phyloP scores from a whole-genome alignment of 768 basidiomycete species.

The Phanerochaete carnosa region DNA sequence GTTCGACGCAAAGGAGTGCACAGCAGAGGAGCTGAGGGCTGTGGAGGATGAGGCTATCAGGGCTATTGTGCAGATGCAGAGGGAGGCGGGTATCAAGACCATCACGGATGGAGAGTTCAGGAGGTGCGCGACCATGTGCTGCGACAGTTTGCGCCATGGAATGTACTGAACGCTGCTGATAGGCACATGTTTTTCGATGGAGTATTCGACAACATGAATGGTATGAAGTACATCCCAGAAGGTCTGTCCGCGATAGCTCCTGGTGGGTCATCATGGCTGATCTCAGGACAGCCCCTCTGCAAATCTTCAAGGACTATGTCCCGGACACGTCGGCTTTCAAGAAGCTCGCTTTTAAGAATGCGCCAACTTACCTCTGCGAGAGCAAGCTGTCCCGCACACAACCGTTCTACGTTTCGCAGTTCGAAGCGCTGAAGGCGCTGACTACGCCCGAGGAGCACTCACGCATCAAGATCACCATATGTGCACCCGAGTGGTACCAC shows the following conservation, averaged over 20 bases:
- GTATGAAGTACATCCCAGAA: slow-evolving; percentile 52
- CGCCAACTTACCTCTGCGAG: slow-evolving; percentile 29
- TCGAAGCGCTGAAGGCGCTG: slow-evolving; percentile 54
- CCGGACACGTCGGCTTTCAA: slow-evolving; percentile 33
- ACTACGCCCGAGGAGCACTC: slow-evolving; percentile 62
- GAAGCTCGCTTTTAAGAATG: slow-evolving; percentile 29
- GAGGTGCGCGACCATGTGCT: slow-evolving; percentile 19
- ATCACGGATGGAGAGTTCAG: slow-evolving; percentile 60
- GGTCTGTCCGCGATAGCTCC: slow-evolving; percentile 27
- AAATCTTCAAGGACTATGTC: slow-evolving; percentile 42
- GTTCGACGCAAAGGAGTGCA: slow-evolving; percentile 39
- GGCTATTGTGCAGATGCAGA: slow-evolving; percentile 51
- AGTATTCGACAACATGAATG: slow-evolving; percentile 63
- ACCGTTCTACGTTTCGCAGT: slow-evolving; percentile 62
- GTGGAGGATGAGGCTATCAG: slow-evolving; percentile 54
- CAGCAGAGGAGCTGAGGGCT: slow-evolving; percentile 39
- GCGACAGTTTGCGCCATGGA: neutral
- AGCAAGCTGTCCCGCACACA: slow-evolving; percentile 60
- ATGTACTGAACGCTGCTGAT: neutral
- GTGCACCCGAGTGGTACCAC: slow-evolving; percentile 71
- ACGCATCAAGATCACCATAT: slow-evolving; percentile 68
- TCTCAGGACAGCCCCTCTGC: slow-evolving; percentile 13
- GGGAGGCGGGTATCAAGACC: slow-evolving; percentile 51
- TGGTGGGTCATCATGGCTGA: neutral
- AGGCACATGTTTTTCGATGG: slow-evolving; percentile 63